Evolutionary conservation across 2,329 filamentous ascomycete species (phyloP).

Genomic region (Colletotrichum magnum): DNA sequence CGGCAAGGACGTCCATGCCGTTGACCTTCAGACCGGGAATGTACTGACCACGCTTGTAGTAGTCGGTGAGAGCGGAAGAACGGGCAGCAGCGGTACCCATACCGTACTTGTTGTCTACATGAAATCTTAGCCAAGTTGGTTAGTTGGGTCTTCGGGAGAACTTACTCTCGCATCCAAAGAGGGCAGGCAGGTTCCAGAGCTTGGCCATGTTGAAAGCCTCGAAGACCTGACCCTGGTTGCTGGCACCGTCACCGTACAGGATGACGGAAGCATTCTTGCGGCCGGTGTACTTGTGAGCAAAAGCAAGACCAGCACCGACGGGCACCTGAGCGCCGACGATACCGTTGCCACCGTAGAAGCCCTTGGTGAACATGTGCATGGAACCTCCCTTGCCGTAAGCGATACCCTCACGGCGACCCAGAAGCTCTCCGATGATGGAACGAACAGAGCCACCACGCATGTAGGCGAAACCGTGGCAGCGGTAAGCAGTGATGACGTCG

Average conservation of each 20-base stretch:
- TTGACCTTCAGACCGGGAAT: constrained; percentile 99
- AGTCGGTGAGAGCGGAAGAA: constrained; percentile 96
- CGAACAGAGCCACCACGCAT: constrained; percentile 95
- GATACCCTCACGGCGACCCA: constrained; percentile 95
- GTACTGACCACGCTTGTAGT: constrained; percentile 99
- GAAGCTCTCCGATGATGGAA: constrained; percentile 94
- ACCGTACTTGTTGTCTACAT: constrained; percentile 98
- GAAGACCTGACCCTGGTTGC: constrained; percentile 99
- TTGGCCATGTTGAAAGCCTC: constrained; percentile 99
- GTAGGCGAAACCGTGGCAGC: constrained; percentile 97
- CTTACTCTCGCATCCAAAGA: constrained; percentile 98
- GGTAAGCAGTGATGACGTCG: constrained; percentile 97
- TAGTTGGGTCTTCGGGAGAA: constrained; percentile 44
- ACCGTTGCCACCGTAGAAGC: constrained; percentile 98
- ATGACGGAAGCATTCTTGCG: constrained; percentile 89
- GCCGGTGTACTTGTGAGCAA: constrained; percentile 94
- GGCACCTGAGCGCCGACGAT: constrained; percentile 99
- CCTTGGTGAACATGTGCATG: constrained; percentile 99
- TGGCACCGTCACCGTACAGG: constrained; percentile 97
- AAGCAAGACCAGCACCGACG: constrained; percentile 95
- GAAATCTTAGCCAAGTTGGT: constrained; percentile 45
- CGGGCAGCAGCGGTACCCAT: constrained; percentile 98
- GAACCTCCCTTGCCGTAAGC: constrained; percentile 99
- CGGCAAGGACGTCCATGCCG: constrained; percentile 98
- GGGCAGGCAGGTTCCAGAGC: constrained; percentile 95